Evolutionary conservation across 108 stramenopile genomes (phyloP), one percentile per base, ranked within the genome.

Genomic region (Pseudonitzschia multistriata): DNA sequence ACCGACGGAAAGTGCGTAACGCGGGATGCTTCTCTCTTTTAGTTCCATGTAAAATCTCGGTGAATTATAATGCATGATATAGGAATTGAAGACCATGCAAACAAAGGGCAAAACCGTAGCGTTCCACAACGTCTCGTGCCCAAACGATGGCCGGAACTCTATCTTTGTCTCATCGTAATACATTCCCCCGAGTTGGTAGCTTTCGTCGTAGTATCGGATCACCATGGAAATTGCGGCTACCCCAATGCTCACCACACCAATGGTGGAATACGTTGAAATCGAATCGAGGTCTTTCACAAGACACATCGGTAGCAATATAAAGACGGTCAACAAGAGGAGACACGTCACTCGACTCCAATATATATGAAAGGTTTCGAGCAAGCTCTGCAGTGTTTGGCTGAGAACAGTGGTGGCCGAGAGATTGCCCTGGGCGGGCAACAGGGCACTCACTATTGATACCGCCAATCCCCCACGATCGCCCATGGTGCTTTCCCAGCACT

Each of bases 31-130:
- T 57, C 80, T 74, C 48, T 89, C 66, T 77, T 90, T 83, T 5
- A 97, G 74, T 74, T 97, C 94, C 24, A 62, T 72, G 74, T 83
- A 94, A 74, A 87, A 97, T 56, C 88, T 73, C 3, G 94, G 91
- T 28, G 90, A 84, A 71, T 97, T 97, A 86, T 91, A 85, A 75
- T 95, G 91, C 30, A 88, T 87, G 31, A 72, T 59, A 0, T 59
- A 59, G 25, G 57, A 60, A 17, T 81, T 67, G 64, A 76, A 85
- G 49, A 68, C 65, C 84, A 88, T 88, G 57, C 83, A 80, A 19
- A 78, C 79, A 40, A 85, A 70, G 2, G 81, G 70, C 29, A 85
- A 70, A 11, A 79, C 68, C 2, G 62, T 15, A 21, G 39, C 35
- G n/a, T 63, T 59, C 71, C 66, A 78, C 24, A 67, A 66, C 45